Base-by-base conservation (phyloP, 257 asterid species). In the Solanum dulcamara region DNA sequence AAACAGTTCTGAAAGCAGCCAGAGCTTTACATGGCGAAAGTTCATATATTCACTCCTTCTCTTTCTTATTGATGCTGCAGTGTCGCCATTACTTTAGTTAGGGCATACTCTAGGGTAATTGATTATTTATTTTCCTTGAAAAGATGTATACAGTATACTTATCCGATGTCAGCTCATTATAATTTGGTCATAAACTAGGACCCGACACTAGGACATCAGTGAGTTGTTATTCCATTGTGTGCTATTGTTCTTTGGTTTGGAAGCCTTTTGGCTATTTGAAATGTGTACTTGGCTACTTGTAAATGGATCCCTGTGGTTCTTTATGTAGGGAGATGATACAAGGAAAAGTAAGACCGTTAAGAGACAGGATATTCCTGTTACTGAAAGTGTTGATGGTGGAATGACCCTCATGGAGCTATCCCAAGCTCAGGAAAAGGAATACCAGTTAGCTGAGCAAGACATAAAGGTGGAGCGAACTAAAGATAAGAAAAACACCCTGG, bases 401-500 rank as follows among this genome's bases (percentile, higher is more conserved):
- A 88, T 97, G 98, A 90, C 93, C 44, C 85, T 46, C 8, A 87
- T 70, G 48, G 98, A 94, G 87, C 90, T 95, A 83, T 87, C 92
- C 60, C 89, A 87, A 88, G 98, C 97, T 86, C 93, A 87, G 90
- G 93, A 90, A 62, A 91, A 89, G 87, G 99, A 97, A 89, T 86
- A 81, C 86, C 92, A 91, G 86, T 87, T 97, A 87, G 87, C 92
- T 85, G 94, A 92, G 88, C 98, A 97, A 88, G 99, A 97, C 87
- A 87, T 88, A 48, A 84, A 86, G 87, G 92, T 97, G 92, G 99
- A 97, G 90, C 94, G 93, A 90, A 97, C 99, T 88, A 95, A 97
- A 92, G 98, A 97, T 86, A 91, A 91, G 93, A 97, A 95, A 91
- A 97, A 97, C 90, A 91, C 98, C 53, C 89, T 97, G 84, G 99